Conservation (phyloP, 345 rosid species). For the Passiflora organensis region DNA sequence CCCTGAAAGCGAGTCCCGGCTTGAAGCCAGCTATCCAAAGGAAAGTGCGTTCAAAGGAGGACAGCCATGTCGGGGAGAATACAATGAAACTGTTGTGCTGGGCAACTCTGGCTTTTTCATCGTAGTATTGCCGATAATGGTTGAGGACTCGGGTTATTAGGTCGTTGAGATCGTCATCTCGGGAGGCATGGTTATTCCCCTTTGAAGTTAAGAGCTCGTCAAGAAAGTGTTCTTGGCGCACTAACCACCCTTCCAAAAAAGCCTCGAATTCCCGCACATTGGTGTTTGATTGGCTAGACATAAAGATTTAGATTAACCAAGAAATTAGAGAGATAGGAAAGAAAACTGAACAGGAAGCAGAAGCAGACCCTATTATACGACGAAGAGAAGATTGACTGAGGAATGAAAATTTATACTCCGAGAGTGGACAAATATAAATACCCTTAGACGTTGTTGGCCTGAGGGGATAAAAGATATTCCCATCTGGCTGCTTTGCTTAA, state of each 20-base stretch:
- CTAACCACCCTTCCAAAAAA: conserved; percentile 36
- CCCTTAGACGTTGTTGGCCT: no score
- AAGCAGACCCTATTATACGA: no score
- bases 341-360: no score
- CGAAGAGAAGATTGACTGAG: no score
- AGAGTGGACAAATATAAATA: no score
- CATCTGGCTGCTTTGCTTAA: no score
- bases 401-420: no score
- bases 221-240: conserved; percentile 32
- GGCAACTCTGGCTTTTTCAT: conserved; percentile 29
- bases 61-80: conserved; percentile 36
- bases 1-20: conserved; percentile 31
- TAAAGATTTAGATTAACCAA: no score
- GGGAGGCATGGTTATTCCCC: conserved; percentile 5
- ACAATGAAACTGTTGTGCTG: conserved; percentile 26
- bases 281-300: no score
- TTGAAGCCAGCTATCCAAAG: conserved; percentile 48
- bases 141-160: conserved; percentile 27
- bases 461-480: no score
- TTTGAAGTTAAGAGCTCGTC: conserved; percentile 32
- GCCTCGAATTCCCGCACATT: conserved; percentile 10
- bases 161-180: conserved; percentile 24
- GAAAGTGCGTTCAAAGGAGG: conserved; percentile 33
- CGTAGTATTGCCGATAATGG: conserved; percentile 42
- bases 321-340: no score